Evolutionary conservation across 345 rosid species (phyloP).

Genomic region (Erysimum cheiranthoides): DNA sequence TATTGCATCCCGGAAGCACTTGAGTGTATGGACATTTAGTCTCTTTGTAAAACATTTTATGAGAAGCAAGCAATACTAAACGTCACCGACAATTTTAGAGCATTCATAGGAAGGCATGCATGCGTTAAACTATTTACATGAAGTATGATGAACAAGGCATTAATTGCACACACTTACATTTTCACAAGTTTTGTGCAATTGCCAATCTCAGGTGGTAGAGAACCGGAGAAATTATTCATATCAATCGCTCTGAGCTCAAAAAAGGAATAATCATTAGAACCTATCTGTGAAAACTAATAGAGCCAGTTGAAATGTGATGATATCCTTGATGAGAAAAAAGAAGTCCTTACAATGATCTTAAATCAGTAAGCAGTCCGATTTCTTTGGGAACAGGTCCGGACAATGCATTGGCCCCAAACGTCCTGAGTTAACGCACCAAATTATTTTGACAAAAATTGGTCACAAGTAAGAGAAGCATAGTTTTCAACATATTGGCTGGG

Average conservation of each 20-base stretch:
- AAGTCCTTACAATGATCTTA: slow-evolving; percentile 56
- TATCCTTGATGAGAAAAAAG: background rate
- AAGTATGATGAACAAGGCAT: background rate
- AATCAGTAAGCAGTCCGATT: slow-evolving; percentile 67
- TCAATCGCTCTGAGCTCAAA: slow-evolving; percentile 39
- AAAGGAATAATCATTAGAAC: background rate
- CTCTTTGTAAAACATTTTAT: background rate
- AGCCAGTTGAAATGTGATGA: background rate
- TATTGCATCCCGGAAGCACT: slow-evolving; percentile 1
- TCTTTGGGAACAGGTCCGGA: slow-evolving; percentile 75
- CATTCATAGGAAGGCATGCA: background rate
- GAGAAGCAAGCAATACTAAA: slow-evolving; percentile 4
- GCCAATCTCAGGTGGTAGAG: slow-evolving; percentile 49
- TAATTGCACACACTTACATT: slow-evolving; percentile 42
- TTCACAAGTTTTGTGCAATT: slow-evolving; percentile 38
- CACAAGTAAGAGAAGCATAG: background rate
- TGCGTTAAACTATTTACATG: background rate
- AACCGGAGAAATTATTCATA: slow-evolving; percentile 46
- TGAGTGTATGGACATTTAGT: background rate
- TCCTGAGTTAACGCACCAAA: slow-evolving; percentile 44
- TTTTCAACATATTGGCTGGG: background rate
- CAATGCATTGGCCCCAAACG: slow-evolving; percentile 57
- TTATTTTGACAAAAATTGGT: too few species aligned
- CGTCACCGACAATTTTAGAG: background rate
- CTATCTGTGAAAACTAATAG: background rate